phyloP scores from a whole-genome alignment of 2,329 filamentous ascomycete species.

The Colletotrichum shisoi region DNA sequence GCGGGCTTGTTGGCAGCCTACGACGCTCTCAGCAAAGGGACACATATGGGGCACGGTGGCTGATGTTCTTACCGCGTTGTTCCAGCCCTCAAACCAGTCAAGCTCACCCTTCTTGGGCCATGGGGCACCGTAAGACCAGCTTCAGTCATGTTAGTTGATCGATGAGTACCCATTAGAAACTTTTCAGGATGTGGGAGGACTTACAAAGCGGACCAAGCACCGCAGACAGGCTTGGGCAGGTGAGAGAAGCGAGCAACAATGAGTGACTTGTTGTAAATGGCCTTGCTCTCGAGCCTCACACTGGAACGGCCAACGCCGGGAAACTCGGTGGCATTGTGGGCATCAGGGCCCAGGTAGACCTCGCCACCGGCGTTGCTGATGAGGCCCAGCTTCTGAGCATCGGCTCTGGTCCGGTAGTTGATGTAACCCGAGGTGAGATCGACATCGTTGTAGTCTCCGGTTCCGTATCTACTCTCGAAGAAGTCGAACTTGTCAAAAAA shows the following conservation, averaged over 20 bases:
- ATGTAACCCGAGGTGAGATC: conserved; percentile 74
- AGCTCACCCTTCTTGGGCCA: conserved; percentile 72
- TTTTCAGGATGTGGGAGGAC: conserved; percentile 33
- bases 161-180: not conserved
- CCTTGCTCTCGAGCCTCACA: conserved; percentile 71
- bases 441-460: conserved; percentile 40
- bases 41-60: conserved; percentile 20
- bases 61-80: conserved; percentile 52
- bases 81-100: conserved; percentile 73
- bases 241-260: conserved; percentile 75
- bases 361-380: conserved; percentile 46
- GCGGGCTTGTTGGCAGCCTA: conserved; percentile 61
- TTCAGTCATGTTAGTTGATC: conserved; percentile 35
- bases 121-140: conserved; percentile 59
- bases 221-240: conserved; percentile 71
- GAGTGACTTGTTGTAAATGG: conserved; percentile 69
- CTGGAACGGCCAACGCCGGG: conserved; percentile 57
- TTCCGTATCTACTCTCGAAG: conserved; percentile 44
- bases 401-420: conserved; percentile 54
- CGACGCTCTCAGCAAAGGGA: conserved; percentile 55
- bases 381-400: conserved; percentile 50
- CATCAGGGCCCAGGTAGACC: conserved; percentile 53
- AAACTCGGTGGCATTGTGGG: conserved; percentile 40
- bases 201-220: conserved; percentile 76
- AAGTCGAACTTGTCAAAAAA: conserved; percentile 61